Base-by-base conservation (phyloP, 2,329 filamentous ascomycete genomes). In the Colletotrichum limetticola region DNA sequence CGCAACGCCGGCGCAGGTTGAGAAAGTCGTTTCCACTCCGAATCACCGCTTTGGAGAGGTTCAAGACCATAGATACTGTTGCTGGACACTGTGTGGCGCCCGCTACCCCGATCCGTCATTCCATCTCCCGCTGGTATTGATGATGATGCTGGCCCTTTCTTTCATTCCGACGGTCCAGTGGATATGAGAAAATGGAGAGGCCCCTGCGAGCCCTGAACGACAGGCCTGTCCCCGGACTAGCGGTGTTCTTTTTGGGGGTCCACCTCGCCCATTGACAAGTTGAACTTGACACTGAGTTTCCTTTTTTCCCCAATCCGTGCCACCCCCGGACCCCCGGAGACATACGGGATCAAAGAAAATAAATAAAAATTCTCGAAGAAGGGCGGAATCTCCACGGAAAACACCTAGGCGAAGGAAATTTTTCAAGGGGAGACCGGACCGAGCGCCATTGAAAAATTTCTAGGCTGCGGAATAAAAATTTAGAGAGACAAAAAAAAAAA, bases 341-440 rank as follows among this genome's bases (percentile, higher is more conserved):
- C 66, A 37, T 32, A 66, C 56, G 60, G 60, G 60, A 65, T 46
- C 6, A 30, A 42, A 32, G 28, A 81, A 78, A 77, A 72, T 78
- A 81, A 74, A 77, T 74, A 76, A 68, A 75, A 72, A 52, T 35
- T 60, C 64, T 63, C 77, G 63, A 76, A 77, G 76, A 52, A 49
- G 66, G 30, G 68, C 58, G 71, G 75, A 55, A 64, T 64, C 52
- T 30, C 59, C 58, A 69, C 58, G 66, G 28, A 8, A 32, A 66
- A 26, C 14, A 35, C 32, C 8, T 22, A 62, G 14, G n/a, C 35
- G 22, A 16, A 5, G 37, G 24, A 62, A 65, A 59, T 9, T 28
- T 24, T n/a, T 4, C 24, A 28, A 19, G 56, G 56, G 56, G n/a
- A 60, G n/a, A 60, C 19, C 46, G 35, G 66, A 49, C 35, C 49